Evolutionary conservation across 1,284 basidiomycete genomes (phyloP).

Genomic region (Cryptococcus wingfieldii): DNA sequence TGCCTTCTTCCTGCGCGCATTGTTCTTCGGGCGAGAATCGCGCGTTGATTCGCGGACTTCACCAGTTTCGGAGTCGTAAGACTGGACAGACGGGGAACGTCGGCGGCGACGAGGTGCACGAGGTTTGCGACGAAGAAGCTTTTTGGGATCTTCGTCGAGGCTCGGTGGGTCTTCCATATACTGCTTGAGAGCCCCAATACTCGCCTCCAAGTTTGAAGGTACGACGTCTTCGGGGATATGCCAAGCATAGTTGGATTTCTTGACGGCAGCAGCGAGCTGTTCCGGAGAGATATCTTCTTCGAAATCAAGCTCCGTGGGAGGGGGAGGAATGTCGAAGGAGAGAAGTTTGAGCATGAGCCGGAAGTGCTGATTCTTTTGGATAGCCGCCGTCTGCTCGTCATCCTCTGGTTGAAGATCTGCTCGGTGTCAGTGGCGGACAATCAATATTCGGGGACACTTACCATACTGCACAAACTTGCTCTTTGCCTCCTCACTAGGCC

Average conservation of each 20-base stretch:
- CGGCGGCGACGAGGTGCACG: slow-evolving; percentile 3
- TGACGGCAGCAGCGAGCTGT: not conserved
- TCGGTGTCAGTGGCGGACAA: not conserved
- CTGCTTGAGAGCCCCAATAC: slow-evolving; percentile 33
- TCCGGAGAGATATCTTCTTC: slow-evolving; percentile 19
- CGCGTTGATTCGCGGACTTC: not conserved
- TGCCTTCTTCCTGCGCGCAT: slow-evolving; percentile 63
- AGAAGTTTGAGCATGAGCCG: slow-evolving; percentile 66
- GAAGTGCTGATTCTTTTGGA: slow-evolving; percentile 68
- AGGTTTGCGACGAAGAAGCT: slow-evolving; percentile 21
- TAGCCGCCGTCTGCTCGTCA: slow-evolving; percentile 69
- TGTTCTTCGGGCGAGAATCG: not conserved
- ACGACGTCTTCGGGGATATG: slow-evolving; percentile 29
- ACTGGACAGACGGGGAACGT: not conserved
- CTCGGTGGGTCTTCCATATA: slow-evolving; percentile 27
- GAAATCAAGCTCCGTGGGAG: slow-evolving; percentile 3
- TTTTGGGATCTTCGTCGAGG: slow-evolving; percentile 30
- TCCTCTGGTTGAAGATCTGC: slow-evolving; percentile 68
- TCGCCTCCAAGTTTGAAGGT: slow-evolving; percentile 26
- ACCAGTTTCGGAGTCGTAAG: slow-evolving; percentile 61
- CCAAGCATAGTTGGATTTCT: slow-evolving; percentile 14
- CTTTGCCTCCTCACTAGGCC: slow-evolving; percentile 65
- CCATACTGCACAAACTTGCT: slow-evolving; percentile 71
- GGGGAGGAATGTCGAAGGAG: slow-evolving; percentile 23
- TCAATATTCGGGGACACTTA: slow-evolving; percentile 50